Percentiles rank a stretch among this genome's conserved stretches.
These are phyloP conservation scores for Neurospora sp. DNA, from an alignment of 495 filamentous ascomycete genomes.

Conservation along the genomic window DNA sequence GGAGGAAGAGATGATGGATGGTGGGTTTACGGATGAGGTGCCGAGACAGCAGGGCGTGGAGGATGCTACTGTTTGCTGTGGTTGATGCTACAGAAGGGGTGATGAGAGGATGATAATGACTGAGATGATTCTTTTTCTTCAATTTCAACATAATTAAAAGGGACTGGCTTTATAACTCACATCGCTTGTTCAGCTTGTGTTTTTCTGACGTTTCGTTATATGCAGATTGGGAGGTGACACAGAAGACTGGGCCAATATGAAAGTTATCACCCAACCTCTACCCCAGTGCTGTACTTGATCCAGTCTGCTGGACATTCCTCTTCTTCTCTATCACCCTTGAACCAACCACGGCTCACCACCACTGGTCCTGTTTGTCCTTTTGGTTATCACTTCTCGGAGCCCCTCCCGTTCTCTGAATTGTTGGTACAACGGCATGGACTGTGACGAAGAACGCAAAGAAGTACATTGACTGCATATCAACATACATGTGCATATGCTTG, in stretches of 20 bases:
- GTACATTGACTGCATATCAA: background rate
- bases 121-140: background rate
- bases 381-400: background rate
- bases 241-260: too few species aligned
- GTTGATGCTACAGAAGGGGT: slow-evolving; percentile 2
- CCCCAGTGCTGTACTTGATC: background rate
- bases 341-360: background rate
- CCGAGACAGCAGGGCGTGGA: slow-evolving; percentile 7
- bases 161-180: background rate
- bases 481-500: background rate
- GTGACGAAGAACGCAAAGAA: background rate
- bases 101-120: background rate
- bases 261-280: background rate
- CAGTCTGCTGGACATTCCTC: background rate
- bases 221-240: too few species aligned
- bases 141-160: slow-evolving; percentile 1
- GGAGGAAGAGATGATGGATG: background rate
- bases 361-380: background rate
- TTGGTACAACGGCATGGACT: background rate
- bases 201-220: too few species aligned
- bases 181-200: too few species aligned
- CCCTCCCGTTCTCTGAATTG: background rate
- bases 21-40: background rate
- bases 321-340: background rate
- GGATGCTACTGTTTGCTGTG: slow-evolving; percentile 20